Evolutionary conservation across 495 filamentous ascomycete species (phyloP), one percentile per base, ranked within the genome.

Genomic region (Penicillium malachiteum): DNA sequence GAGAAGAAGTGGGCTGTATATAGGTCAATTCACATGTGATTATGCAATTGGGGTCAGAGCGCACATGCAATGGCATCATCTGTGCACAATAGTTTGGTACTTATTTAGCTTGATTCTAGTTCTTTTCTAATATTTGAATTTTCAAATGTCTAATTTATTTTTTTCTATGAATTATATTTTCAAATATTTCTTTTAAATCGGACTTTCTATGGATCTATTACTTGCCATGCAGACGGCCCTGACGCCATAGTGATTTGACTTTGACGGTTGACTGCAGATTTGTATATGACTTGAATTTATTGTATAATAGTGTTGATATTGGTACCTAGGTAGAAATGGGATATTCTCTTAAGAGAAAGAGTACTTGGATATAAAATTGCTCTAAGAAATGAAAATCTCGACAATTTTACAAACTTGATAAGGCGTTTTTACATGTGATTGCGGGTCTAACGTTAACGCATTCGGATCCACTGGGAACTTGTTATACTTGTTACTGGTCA

Each of bases 381-480:
- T 26, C 21, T 26, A 26, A n/a, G n/a, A n/a, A 1, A 26, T 26
- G 21, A 26, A 26, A 26, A 26, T 41, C 8, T 17, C 48, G 18
- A 39, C 30, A 49, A 37, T 49, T 32, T 14, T 18, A 26, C 21
- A 3, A 33, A 50, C 18, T 50, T 63, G 60, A 66, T 66, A 63
- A 66, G 54, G 35, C 18, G 21, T 34, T 57, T 51, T 59, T 51
- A 63, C 71, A 74, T 74, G 71, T 75, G 71, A 75, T 69, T 67
- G 71, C 59, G 71, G 71, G 70, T 75, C 71, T n/a, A 56, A 52
- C 54, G 51, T 63, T 51, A 59, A 57, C 56, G 52, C 60, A 60
- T 65, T 55, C 48, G 48, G 37, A 46, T 58, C 55, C 33, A 38
- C 41, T 52, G 30, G 21, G 43, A 13, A 26, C 12, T 46, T 31